These are phyloP conservation scores for Tetradesmus obliquus DNA, from an alignment of 139 green algal species.

Conservation along the genomic window DNA sequence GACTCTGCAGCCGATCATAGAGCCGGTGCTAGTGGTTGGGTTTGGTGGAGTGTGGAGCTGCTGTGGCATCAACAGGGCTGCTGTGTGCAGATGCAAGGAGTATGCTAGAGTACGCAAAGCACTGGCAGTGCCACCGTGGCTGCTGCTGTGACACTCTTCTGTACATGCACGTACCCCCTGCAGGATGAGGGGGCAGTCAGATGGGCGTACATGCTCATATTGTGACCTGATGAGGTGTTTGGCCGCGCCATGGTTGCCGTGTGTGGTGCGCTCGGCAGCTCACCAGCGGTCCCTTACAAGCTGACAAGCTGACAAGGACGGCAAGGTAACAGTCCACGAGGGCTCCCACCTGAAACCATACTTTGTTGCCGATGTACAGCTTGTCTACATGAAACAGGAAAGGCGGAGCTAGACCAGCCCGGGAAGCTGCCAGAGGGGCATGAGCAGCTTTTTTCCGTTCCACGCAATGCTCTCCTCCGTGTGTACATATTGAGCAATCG, in stretches of 20 bases:
- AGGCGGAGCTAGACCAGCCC: neutral
- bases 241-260: neutral
- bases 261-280: neutral
- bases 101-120: no score
- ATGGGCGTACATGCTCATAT: neutral
- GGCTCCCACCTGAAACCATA: neutral
- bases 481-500: neutral
- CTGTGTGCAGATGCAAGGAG: no score
- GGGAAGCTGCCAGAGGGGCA: neutral
- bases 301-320: conserved; percentile 4
- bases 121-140: no score
- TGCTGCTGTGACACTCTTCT: no score
- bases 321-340: neutral
- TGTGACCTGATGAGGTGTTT: neutral
- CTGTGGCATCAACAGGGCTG: no score
- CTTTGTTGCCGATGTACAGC: neutral
- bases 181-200: no score
- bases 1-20: neutral
- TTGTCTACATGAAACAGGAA: neutral
- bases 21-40: no score
- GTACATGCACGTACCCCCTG: no score
- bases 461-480: neutral
- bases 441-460: neutral
- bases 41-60: no score
- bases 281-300: neutral